Evolutionary conservation across 306 rosid genomes (phyloP).

Genomic region (Begonia fuchsioides): DNA sequence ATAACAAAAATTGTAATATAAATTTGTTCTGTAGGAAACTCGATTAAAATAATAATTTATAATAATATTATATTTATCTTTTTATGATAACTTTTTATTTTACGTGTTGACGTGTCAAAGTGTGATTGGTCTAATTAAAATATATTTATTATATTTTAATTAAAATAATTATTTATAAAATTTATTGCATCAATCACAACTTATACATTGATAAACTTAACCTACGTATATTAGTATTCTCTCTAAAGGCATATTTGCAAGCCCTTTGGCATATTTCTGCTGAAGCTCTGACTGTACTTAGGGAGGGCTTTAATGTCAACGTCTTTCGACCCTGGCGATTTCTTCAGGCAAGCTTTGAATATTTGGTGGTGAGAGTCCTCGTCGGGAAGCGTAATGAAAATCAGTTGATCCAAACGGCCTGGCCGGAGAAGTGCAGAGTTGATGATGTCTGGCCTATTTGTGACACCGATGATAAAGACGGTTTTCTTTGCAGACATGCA

Average conservation of each 20-base stretch:
- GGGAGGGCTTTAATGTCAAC: conserved; percentile 20
- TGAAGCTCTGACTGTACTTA: conserved; percentile 13
- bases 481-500: conserved; percentile 21
- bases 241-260: conserved; percentile 23
- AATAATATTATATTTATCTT: no score
- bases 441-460: conserved; percentile 37
- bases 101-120: no score
- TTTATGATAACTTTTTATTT: no score
- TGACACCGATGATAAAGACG: conserved; percentile 24
- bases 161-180: no score
- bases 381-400: conserved; percentile 21
- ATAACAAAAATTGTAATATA: no score
- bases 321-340: conserved; percentile 16
- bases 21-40: no score
- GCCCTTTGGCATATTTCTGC: conserved; percentile 24
- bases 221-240: no score
- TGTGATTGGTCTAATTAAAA: no score
- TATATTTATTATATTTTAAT: no score
- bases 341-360: conserved; percentile 20
- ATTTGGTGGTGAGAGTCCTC: conserved; percentile 19
- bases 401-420: conserved; percentile 26
- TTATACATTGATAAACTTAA: no score
- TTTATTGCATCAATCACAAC: no score
- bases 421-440: conserved; percentile 38
- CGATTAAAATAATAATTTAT: no score